Base-by-base conservation (phyloP, 306 rosid genomes). In the Acacia melanoxylon region DNA sequence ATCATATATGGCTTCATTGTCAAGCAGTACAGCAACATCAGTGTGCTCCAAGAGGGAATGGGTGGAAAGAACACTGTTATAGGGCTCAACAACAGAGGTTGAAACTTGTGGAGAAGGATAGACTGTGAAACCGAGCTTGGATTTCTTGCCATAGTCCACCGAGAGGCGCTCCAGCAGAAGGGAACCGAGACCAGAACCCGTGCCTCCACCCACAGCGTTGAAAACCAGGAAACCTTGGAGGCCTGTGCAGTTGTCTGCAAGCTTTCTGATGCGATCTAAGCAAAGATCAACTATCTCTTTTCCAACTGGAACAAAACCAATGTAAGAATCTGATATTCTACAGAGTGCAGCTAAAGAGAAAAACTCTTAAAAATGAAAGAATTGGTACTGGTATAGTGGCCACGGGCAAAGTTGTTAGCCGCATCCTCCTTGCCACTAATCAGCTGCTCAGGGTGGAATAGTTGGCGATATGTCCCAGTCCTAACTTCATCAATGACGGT, bases 371-470 rank as follows among this genome's bases (percentile, higher is more conserved):
- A 48, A 56, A 56, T 10, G 7, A 54, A 56, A 45, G 22, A 72
- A 63, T 4, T 40, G 4, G 81, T 87, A 92, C 97, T 91, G 83
- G 97, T 92, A 79, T 90, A 92, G 81, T 90, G 97, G 83, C 97
- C 97, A 67, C 97, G 97, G 79, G 97, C 97, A 79, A 92, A 92
- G 82, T 92, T 92, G 85, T 92, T 92, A 2, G 97, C 97, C 3
- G 97, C 97, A 54, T 92, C 97, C 76, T 92, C 97, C 87, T 92
- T 92, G 86, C 97, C 94, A 10, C 94, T 92, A 73, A 92, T 92
- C 29, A 90, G 94, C 79, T 90, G 97, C 68, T 90, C 97, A 33
- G 97, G 97, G 84, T 92, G 97, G 88, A 91, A 91, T 40, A 89
- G 89, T 67, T 90, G 93, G 78, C 96, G 91, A 84, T 91, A 91